These are phyloP conservation scores for Cicer yamashitae DNA, from an alignment of 306 rosid genomes.

Conservation along the genomic window DNA sequence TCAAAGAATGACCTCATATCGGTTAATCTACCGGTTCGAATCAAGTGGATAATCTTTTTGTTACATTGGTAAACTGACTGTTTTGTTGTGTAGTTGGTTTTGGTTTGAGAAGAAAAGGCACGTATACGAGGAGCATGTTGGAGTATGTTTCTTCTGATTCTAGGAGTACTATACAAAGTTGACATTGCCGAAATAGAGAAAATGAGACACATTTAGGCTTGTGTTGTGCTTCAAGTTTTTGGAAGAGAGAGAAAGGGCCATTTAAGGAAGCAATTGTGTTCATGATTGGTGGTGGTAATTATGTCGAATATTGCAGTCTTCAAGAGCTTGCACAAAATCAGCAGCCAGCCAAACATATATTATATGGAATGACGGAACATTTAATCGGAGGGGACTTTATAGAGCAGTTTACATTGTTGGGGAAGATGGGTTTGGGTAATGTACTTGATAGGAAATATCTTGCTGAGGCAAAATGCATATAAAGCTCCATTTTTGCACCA, in stretches of 20 bases:
- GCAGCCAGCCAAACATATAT: slow-evolving; percentile 64
- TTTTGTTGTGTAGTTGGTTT: slow-evolving; percentile 25
- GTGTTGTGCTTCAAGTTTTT: no score
- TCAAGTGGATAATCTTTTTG: slow-evolving; percentile 51
- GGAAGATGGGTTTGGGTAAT: slow-evolving; percentile 92
- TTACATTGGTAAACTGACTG: slow-evolving; percentile 28
- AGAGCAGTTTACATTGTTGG: slow-evolving; percentile 83
- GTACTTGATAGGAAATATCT: background rate
- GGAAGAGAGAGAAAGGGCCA: slow-evolving; percentile 63
- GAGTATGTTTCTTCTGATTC: slow-evolving; percentile 2
- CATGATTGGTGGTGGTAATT: slow-evolving; percentile 98
- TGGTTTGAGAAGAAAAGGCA: slow-evolving; percentile 28
- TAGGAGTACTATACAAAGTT: background rate
- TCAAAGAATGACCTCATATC: slow-evolving; percentile 54
- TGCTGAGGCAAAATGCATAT: background rate
- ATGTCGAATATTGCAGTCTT: slow-evolving; percentile 85
- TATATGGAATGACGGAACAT: slow-evolving; percentile 88
- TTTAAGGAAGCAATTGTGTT: slow-evolving; percentile 93
- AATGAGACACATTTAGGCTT: no score
- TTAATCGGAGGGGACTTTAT: slow-evolving; percentile 91
- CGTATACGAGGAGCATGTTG: slow-evolving; percentile 15
- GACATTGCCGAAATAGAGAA: no score
- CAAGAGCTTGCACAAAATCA: slow-evolving; percentile 80
- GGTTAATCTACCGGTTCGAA: slow-evolving; percentile 47
- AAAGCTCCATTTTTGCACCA: background rate